Conservation (phyloP, 164 flowering plant genomes). For the Kalanchoe fedtschenkoi region DNA sequence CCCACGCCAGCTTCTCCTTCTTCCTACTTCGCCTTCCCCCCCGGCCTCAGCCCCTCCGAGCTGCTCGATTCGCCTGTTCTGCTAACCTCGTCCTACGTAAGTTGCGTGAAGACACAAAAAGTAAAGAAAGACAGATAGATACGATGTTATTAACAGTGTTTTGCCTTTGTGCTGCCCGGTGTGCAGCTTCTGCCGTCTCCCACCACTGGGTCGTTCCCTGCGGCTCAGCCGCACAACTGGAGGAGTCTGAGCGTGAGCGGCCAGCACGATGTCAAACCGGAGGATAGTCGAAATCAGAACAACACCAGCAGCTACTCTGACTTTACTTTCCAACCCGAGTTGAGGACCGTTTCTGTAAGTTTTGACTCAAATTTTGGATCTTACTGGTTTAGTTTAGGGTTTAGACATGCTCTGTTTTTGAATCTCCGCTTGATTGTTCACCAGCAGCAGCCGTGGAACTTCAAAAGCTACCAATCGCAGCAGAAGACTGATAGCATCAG, state of each 20-base stretch:
- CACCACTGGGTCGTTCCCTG: constrained; percentile 51
- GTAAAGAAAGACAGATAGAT: too few species aligned
- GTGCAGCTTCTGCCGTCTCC: constrained; percentile 58
- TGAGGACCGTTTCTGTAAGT: constrained; percentile 4
- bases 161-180: too few species aligned
- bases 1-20: constrained; percentile 35
- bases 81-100: constrained; percentile 28
- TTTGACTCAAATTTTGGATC: too few species aligned
- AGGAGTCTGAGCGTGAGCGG: constrained; percentile 17
- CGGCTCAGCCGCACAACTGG: constrained; percentile 29
- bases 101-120: too few species aligned
- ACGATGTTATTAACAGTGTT: too few species aligned
- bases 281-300: constrained; percentile 17
- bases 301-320: constrained; percentile 18
- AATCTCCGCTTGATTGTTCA: too few species aligned
- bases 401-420: too few species aligned
- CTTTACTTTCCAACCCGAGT: constrained; percentile 40
- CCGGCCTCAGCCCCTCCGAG: constrained; percentile 55
- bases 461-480: too few species aligned
- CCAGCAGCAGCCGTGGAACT: too few species aligned
- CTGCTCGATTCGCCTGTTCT: constrained; percentile 55
- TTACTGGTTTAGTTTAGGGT: too few species aligned
- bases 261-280: constrained; percentile 24
- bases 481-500: too few species aligned
- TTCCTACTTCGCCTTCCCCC: constrained; percentile 47